These are phyloP conservation scores for Gossypium armourianum DNA, from an alignment of 441 rosid genomes.

Conservation along the genomic window DNA sequence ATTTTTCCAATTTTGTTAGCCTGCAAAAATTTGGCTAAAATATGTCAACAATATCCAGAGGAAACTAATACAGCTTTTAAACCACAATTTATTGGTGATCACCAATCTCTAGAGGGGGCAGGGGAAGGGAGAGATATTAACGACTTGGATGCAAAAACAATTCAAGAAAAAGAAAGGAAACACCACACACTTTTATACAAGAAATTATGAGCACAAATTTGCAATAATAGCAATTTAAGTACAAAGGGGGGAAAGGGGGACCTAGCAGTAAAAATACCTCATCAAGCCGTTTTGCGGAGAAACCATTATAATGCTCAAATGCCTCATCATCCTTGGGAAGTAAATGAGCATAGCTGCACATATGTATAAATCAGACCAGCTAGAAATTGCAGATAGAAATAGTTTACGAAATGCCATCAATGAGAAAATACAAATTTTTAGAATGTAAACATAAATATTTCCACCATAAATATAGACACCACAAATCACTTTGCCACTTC, in stretches of 20 bases:
- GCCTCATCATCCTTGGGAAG: conserved; percentile 88
- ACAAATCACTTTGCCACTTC: not conserved
- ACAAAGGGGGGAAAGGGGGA: not conserved
- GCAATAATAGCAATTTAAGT: not conserved
- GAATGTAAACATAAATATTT: not conserved
- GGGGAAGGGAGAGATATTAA: not conserved
- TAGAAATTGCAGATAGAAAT: conserved; percentile 3
- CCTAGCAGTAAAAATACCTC: conserved; percentile 43
- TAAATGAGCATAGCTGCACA: conserved; percentile 77
- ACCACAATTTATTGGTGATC: not conserved
- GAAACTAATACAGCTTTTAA: conserved; percentile 6
- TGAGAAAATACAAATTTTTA: not conserved
- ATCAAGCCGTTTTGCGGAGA: conserved; percentile 70
- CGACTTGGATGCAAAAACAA: not conserved
- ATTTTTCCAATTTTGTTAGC: conserved; percentile 96
- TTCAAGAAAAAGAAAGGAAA: not conserved
- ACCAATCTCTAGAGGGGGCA: not conserved
- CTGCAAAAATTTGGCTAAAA: conserved; percentile 29
- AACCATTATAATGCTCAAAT: conserved; percentile 63
- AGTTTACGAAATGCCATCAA: not conserved
- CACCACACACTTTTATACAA: not conserved
- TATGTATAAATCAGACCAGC: not conserved
- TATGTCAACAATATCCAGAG: not conserved
- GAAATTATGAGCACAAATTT: not conserved
- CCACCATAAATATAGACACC: too few species aligned